Base-by-base conservation (phyloP, 2,329 filamentous ascomycete genomes). In the Aspergillus pseudotamarii region DNA sequence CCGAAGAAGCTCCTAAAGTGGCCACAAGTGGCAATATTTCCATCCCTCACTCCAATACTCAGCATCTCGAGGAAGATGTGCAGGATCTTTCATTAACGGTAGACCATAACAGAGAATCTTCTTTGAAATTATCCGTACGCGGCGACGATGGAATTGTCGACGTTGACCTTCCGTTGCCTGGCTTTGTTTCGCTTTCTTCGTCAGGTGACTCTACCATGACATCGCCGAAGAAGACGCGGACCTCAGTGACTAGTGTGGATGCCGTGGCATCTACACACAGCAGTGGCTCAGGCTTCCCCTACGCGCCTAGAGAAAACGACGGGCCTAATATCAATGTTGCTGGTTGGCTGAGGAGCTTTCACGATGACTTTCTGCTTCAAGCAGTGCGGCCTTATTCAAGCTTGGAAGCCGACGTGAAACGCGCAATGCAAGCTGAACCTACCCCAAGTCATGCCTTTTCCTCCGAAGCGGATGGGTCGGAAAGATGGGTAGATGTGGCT, bases 101-200 rank as follows among this genome's bases (percentile, higher is more conserved):
- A 5, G 72, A 76, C 36, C 70, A 77, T 60, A 64, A 67, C 8
- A 74, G 80, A 53, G 81, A 83, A 50, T 80, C 81, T 12, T 80
- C 79, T 10, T 68, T 86, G 58, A 86, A 84, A 67, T 69, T 86
- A 23, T 85, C 83, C 0, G 83, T 86, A n/a, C 84, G 84, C 48
- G 81, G 84, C 53, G 82, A 84, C 32, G 86, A 88, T 66, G 86
- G 86, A 1, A 82, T 88, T n/a, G 83, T 88, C 34, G 86, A 88
- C 68, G 85, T 88, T 57, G 84, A 87, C 62, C 81, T 88, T 53
- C 83, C 84, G 2, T 74, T 87, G 23, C 83, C 84, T 46, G 84
- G 83, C 11, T 82, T 83, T 76, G 79, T 80, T 60, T 81, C 74
- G 66, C 78, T 80, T 46, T 80, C 68, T 68, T 84, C 71, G 55